Base-by-base conservation (phyloP, 257 asterid species). In the Lantana camara region DNA sequence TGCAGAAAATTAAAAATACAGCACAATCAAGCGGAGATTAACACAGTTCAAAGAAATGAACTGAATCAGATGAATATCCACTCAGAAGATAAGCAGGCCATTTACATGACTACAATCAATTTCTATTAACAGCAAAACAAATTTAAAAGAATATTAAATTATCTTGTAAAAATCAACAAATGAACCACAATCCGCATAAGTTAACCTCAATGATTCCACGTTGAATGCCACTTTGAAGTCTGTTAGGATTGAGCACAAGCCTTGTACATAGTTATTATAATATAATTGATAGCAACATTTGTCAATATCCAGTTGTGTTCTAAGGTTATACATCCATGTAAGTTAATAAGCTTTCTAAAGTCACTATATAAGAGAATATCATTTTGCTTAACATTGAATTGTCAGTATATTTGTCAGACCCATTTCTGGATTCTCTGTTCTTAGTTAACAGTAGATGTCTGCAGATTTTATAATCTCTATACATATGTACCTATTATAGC, bases 1-100 rank as follows among this genome's bases (percentile, higher is more conserved):
- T 90, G 83, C 74, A 67, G 19, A 42, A 60, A 16, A 58, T 56
- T 60, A 49, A 70, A 9, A 51, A 38, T 16, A 56, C 16, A 38
- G 10, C 35, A 60, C 22, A 24, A 19, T 45, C 27, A 15, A 71
- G 35, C 17, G 20, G 40, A 20, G 10, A 65, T 52, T 5, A 20
- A 5, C 37, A 52, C 13, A 19, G 57, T 27, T 17, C 14, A 34
- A 57, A 9, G 1, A 35, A 24, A 32, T 44, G 14, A 4, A 60
- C 15, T 38, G 12, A 10, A 27, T 45, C 5, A 41, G 42, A 64
- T 4, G 20, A 13, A 56, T 17, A 55, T 44, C 2, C 16, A 49
- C 42, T 45, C 9, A 45, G 40, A 35, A 35, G 40, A 35, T 3
- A 35, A 60, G 53, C 29, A 46, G 62, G 5, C 4, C 38, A 55